A percentile compares a stretch with the other conserved stretches of the same genome.
Conservation (phyloP, 2,329 filamentous ascomycete genomes). For the Drechslera avenae region DNA sequence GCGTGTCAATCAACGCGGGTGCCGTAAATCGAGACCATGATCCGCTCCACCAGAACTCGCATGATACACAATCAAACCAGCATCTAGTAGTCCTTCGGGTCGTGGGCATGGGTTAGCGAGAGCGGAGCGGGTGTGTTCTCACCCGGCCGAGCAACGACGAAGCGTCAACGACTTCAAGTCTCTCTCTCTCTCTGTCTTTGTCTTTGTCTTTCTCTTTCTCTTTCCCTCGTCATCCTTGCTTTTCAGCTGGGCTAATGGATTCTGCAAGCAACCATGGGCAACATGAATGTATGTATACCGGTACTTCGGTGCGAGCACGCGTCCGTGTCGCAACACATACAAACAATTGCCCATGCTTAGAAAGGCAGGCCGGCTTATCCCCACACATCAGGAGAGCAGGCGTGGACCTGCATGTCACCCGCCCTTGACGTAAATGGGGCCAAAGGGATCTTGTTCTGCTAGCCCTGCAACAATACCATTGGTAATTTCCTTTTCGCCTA, state of each 20-base stretch:
- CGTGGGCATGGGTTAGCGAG: background rate
- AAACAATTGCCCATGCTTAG: conserved; percentile 24
- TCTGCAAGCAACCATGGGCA: background rate
- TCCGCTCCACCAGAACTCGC: conserved; percentile 1
- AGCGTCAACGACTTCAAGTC: too few species aligned
- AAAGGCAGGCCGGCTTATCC: conserved; percentile 25
- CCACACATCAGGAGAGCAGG: conserved; percentile 14
- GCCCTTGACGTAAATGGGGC: conserved; percentile 9
- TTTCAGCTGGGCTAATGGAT: too few species aligned
- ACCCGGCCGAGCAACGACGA: too few species aligned
- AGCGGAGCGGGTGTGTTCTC: background rate
- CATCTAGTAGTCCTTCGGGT: background rate
- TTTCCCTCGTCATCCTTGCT: too few species aligned
- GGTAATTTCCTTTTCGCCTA: conserved; percentile 7
- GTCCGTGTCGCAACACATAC: conserved; percentile 16
- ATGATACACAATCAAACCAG: conserved; percentile 25
- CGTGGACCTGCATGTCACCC: conserved; percentile 19
- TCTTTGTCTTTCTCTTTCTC: too few species aligned
- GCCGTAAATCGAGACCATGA: conserved; percentile 10
- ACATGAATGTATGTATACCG: conserved; percentile 7
- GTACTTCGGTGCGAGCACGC: background rate
- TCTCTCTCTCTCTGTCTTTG: too few species aligned
- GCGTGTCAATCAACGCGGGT: conserved; percentile 19
- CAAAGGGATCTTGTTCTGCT: conserved; percentile 10
- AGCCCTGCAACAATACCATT: conserved; percentile 6